A percentile compares a stretch with the other conserved stretches of the same genome.
Conservation (phyloP, 2,329 filamentous ascomycete genomes). For the Bisporella sp. region DNA sequence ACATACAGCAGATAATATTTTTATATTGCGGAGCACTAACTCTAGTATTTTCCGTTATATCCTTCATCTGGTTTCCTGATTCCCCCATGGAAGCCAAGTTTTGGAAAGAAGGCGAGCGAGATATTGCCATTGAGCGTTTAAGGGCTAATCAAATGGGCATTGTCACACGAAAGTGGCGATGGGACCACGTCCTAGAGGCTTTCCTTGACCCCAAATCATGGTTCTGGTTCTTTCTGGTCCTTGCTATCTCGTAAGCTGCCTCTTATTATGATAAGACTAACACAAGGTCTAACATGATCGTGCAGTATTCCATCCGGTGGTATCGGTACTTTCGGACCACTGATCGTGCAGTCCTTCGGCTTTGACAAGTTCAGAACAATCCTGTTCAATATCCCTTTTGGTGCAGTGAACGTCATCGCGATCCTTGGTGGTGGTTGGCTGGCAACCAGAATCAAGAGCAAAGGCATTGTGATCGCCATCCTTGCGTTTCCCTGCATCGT, state of each 20-base stretch:
- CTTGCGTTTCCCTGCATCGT: constrained; percentile 50
- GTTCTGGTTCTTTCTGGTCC: constrained; percentile 27
- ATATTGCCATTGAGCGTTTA: constrained; percentile 46
- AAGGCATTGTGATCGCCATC: constrained; percentile 45
- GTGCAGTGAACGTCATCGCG: constrained; percentile 44
- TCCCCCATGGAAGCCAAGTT: constrained; percentile 32
- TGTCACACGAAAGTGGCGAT: constrained; percentile 44
- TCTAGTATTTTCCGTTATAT: constrained; percentile 37
- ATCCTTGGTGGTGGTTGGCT: constrained; percentile 51
- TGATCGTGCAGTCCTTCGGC: constrained; percentile 21
- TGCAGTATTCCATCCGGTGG: constrained; percentile 28
- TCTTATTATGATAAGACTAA: background rate
- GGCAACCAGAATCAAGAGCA: constrained; percentile 46
- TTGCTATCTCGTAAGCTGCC: constrained; percentile 16
- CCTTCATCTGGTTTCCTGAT: constrained; percentile 27
- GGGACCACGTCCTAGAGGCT: constrained; percentile 36
- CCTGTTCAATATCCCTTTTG: constrained; percentile 35
- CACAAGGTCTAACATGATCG: constrained; percentile 20
- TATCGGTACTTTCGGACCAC: constrained; percentile 19
- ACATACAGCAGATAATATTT: constrained; percentile 36
- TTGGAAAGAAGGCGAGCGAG: constrained; percentile 42
- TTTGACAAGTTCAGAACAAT: constrained; percentile 33
- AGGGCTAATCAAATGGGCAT: constrained; percentile 49
- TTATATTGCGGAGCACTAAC: constrained; percentile 46
- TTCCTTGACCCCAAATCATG: constrained; percentile 29